Base-by-base conservation (phyloP, 768 basidiomycete species). In the Dentipellis sp. region DNA sequence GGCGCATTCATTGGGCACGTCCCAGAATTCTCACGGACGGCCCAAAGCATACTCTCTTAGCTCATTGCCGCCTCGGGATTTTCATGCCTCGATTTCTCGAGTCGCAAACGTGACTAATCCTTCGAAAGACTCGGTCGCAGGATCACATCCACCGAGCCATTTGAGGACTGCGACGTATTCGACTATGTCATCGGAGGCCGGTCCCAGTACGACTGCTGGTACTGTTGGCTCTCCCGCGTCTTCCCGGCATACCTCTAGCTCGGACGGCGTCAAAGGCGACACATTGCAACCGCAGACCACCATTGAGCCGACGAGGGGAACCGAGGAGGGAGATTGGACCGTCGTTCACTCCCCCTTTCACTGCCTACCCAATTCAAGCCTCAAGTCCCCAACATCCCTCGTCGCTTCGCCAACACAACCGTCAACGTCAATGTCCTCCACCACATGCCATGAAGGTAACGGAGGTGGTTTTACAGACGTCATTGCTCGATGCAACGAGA, bases 1-100 rank as follows among this genome's bases (percentile, higher is more conserved):
- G 88, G 86, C 88, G 16, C 88, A 91, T 52, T 23, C 48, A n/a
- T 38, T 16, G 19, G n/a, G 1, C 42, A 16, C 42, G 8, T 16
- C 8, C 16, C 42, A 14, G 42, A 6, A 14, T 45, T 14, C 19
- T 45, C 16, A 45, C 42, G 16, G n/a, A 9, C 42, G 42, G n/a
- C 19, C 42, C 9, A 45, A 19, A n/a, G n/a, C 42, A n/a, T 19
- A 45, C 10, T 45, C 42, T 14, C 14, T 45, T 19, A 17, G 16
- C 19, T 45, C 42, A 17, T n/a, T 19, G 42, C 42, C n/a, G 12
- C 6, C 17, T 9, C 29, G 29, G 29, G 29, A 29, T 3, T 29
- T 29, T 29, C 29, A 29, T 29, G 3, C 29, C 3, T 29, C 29
- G 29, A 29, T 29, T 6, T 6, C 29, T 29, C 19, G 16, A n/a